These are phyloP conservation scores for Fusarium sp. DNA, from an alignment of 2,329 filamentous ascomycete genomes.

Conservation along the genomic window DNA sequence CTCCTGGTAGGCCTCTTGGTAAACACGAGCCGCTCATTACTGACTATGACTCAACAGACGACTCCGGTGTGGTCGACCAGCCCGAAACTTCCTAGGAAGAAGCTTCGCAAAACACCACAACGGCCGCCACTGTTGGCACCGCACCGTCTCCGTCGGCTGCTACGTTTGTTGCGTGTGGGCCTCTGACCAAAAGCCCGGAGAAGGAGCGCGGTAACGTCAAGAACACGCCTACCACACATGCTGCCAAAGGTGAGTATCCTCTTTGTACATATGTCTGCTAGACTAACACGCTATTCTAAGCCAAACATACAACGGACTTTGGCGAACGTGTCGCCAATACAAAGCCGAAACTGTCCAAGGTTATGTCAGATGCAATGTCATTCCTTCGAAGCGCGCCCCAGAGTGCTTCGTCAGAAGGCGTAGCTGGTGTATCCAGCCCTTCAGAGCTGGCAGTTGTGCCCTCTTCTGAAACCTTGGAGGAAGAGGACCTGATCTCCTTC, in stretches of 20 bases:
- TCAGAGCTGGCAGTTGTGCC: neutral
- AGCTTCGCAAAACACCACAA: neutral
- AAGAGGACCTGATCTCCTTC: slow-evolving; percentile 12
- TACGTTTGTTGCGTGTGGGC: neutral
- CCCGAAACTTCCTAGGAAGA: neutral
- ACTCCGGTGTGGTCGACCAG: too few species aligned
- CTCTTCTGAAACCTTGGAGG: neutral
- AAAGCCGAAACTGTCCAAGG: neutral
- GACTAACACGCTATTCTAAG: neutral
- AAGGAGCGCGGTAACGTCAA: neutral
- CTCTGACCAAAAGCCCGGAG: neutral
- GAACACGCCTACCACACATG: neutral
- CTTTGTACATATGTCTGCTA: neutral
- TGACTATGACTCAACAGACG: neutral
- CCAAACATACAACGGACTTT: neutral
- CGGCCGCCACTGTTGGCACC: neutral
- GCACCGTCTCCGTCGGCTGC: rapidly evolving
- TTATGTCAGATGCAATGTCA: neutral
- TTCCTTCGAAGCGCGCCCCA: neutral
- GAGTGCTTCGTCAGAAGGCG: neutral
- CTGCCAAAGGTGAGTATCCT: neutral
- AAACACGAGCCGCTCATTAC: neutral
- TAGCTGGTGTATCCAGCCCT: neutral
- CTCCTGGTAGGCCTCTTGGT: neutral
- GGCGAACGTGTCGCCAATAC: neutral